Evolutionary conservation across 305 asterid species (phyloP).

Genomic region (Fraxinus nigra): DNA sequence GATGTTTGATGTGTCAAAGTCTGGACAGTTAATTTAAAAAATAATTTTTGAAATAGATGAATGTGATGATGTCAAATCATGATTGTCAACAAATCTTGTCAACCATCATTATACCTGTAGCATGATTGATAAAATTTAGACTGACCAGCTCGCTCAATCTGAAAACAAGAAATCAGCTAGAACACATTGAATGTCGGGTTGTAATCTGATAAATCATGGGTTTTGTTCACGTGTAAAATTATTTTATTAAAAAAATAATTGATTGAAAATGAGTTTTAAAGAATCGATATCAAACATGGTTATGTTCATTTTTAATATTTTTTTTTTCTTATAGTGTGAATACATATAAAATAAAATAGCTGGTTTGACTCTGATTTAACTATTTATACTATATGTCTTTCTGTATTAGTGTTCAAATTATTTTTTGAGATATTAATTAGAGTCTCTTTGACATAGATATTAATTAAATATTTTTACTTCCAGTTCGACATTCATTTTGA

Average conservation of each 20-base stretch:
- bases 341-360: not conserved
- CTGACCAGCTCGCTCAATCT: not conserved
- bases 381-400: not conserved
- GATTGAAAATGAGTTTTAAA: not conserved
- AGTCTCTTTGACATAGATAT: not conserved
- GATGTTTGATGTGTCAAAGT: not conserved
- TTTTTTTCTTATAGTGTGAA: not conserved
- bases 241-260: not conserved
- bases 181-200: not conserved
- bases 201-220: not conserved
- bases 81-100: too few species aligned
- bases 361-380: not conserved
- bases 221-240: not conserved
- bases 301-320: not conserved
- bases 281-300: not conserved
- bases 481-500: not conserved
- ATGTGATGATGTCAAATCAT: not conserved
- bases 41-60: too few species aligned
- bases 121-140: not conserved
- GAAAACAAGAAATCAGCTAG: not conserved
- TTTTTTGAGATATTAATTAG: not conserved
- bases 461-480: not conserved
- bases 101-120: not conserved
- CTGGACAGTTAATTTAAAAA: not conserved
- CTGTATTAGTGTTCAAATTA: not conserved